These are phyloP conservation scores for Clonostachys byssicola DNA, from an alignment of 2,329 filamentous ascomycete genomes.

Conservation along the genomic window DNA sequence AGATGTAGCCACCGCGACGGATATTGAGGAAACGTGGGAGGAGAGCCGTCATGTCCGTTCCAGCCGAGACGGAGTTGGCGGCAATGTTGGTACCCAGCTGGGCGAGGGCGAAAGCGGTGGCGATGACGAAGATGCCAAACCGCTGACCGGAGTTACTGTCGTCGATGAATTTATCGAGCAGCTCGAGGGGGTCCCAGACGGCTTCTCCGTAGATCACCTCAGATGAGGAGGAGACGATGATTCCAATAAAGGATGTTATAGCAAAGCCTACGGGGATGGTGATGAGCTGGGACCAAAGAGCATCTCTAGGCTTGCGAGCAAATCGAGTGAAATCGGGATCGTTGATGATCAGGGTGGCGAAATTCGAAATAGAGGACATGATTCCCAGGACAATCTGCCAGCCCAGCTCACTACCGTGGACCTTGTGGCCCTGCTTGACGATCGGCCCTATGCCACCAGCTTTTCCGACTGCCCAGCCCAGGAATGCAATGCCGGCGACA, in stretches of 20 bases:
- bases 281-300: constrained; percentile 75
- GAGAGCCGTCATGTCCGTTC: constrained; percentile 78
- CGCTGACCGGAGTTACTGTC: constrained; percentile 65
- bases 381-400: constrained; percentile 84
- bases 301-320: constrained; percentile 69
- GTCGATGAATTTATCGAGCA: constrained; percentile 64
- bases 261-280: constrained; percentile 70
- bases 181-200: constrained; percentile 70
- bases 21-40: constrained; percentile 80
- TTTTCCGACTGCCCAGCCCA: constrained; percentile 80
- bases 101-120: constrained; percentile 68
- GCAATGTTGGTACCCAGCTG: constrained; percentile 86
- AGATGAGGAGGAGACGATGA: constrained; percentile 72
- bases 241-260: constrained; percentile 80
- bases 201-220: constrained; percentile 61
- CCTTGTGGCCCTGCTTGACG: constrained; percentile 60
- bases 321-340: constrained; percentile 86
- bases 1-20: constrained; percentile 82
- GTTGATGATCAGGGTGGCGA: constrained; percentile 80
- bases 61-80: constrained; percentile 79
- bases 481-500: constrained; percentile 76
- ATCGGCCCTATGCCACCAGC: constrained; percentile 84
- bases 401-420: constrained; percentile 64
- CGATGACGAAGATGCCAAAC: constrained; percentile 73
- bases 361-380: constrained; percentile 88